Evolutionary conservation across 495 filamentous ascomycete species (phyloP).

Genomic region (Neurospora sp.): DNA sequence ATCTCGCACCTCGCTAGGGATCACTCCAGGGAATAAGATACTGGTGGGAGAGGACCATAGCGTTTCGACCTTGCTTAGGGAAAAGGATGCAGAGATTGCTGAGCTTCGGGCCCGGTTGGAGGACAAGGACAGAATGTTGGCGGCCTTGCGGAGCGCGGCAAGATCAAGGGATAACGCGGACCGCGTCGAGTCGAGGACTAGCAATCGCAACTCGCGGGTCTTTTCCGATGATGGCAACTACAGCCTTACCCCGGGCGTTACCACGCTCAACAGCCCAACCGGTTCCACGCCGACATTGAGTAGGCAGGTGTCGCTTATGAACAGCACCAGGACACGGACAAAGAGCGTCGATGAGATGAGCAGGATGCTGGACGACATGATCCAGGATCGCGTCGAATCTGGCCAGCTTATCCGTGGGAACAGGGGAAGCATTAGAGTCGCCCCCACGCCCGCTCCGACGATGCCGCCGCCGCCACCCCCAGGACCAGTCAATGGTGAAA

Average conservation of each 20-base stretch:
- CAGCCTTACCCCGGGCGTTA: slow-evolving; percentile 22
- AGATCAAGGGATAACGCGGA: slow-evolving; percentile 81
- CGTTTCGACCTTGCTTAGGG: slow-evolving; percentile 56
- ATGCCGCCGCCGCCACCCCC: background rate
- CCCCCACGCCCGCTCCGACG: slow-evolving; percentile 12
- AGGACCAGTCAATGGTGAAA: background rate
- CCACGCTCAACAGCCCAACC: slow-evolving; percentile 26
- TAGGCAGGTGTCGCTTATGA: slow-evolving; percentile 25
- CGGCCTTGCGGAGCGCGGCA: slow-evolving; percentile 75
- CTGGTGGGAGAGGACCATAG: slow-evolving; percentile 60
- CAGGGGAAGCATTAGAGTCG: slow-evolving; percentile 45
- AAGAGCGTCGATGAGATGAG: slow-evolving; percentile 79
- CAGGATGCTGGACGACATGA: slow-evolving; percentile 87
- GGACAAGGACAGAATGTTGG: slow-evolving; percentile 91
- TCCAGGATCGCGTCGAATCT: slow-evolving; percentile 69
- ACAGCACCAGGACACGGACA: slow-evolving; percentile 35
- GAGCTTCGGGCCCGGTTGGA: slow-evolving; percentile 83
- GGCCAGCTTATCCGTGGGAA: slow-evolving; percentile 52
- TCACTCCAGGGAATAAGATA: slow-evolving; percentile 47
- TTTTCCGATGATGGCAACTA: background rate
- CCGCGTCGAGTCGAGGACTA: slow-evolving; percentile 32
- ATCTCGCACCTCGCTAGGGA: slow-evolving; percentile 65
- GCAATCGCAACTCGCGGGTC: slow-evolving; percentile 35
- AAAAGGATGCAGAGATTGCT: slow-evolving; percentile 90
- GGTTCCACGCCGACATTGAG: slow-evolving; percentile 23